Conservation (phyloP, 805 yeast genomes). For the Yarrowia divulgata region DNA sequence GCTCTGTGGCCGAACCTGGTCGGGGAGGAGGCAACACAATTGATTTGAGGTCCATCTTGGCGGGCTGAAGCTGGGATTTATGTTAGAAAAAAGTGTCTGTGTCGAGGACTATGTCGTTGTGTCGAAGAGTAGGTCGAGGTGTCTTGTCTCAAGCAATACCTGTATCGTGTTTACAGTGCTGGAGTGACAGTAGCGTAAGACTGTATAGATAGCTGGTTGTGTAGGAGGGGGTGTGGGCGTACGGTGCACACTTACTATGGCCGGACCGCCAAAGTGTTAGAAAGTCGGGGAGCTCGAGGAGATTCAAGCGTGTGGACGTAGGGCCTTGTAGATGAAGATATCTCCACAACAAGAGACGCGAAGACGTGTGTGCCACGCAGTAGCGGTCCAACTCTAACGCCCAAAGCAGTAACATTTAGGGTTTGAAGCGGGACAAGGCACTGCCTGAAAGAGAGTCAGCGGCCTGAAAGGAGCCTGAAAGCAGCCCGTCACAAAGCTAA, state of each 20-base stretch:
- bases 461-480: slow-evolving; percentile 36
- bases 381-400: slow-evolving; percentile 18
- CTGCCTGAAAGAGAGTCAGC: slow-evolving; percentile 36
- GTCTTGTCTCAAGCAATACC: background rate
- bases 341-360: slow-evolving; percentile 37
- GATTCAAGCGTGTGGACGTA: slow-evolving; percentile 4
- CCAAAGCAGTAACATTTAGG: slow-evolving; percentile 25
- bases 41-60: slow-evolving; percentile 34
- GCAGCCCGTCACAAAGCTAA: slow-evolving; percentile 24
- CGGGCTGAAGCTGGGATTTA: too few relatives aligned
- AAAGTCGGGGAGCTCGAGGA: slow-evolving; percentile 8
- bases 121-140: background rate
- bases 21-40: slow-evolving; percentile 37
- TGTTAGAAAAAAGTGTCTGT: too few relatives aligned
- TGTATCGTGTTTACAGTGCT: too few relatives aligned
- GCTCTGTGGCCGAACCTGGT: slow-evolving; percentile 32
- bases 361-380: slow-evolving; percentile 37
- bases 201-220: background rate
- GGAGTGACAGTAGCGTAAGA: too few relatives aligned
- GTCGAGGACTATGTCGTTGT: background rate
- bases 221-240: background rate
- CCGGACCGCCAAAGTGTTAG: background rate
- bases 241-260: background rate
- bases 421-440: slow-evolving; percentile 31
- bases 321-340: slow-evolving; percentile 2